Percentiles rank a stretch among this genome's conserved stretches.
Evolutionary conservation across 2,329 filamentous ascomycete genomes (phyloP).

Genomic region (Penicillium brevicompactum): DNA sequence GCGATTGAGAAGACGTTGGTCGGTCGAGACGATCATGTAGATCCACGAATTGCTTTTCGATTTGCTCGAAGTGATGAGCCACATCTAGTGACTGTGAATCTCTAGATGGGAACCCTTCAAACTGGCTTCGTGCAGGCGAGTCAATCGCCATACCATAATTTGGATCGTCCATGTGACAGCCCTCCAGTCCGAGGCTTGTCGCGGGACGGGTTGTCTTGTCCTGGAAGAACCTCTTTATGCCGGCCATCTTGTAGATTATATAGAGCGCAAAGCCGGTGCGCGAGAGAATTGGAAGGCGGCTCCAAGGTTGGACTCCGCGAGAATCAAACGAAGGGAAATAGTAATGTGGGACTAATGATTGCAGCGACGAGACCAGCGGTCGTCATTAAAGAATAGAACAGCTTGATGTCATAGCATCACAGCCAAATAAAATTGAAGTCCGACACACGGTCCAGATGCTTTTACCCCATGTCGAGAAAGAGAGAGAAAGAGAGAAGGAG

Average conservation of each 20-base stretch:
- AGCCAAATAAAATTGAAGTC: slow-evolving; percentile 5
- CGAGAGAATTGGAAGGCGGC: background rate
- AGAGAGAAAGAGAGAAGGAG: slow-evolving; percentile 4
- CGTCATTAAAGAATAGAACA: slow-evolving; percentile 12
- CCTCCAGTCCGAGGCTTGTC: slow-evolving; percentile 11
- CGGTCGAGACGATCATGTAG: slow-evolving; percentile 39
- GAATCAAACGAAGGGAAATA: background rate
- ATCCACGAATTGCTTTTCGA: slow-evolving; percentile 44
- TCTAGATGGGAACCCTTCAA: slow-evolving; percentile 13
- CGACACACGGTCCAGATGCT: slow-evolving; percentile 14
- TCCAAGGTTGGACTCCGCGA: background rate
- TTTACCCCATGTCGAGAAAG: slow-evolving; percentile 4
- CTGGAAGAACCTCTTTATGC: slow-evolving; percentile 37
- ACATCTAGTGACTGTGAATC: slow-evolving; percentile 25
- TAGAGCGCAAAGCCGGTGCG: slow-evolving; percentile 2
- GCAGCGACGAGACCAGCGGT: slow-evolving; percentile 17
- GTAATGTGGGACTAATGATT: slow-evolving; percentile 8
- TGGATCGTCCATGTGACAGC: slow-evolving; percentile 1
- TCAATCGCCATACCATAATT: slow-evolving; percentile 11
- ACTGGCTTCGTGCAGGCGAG: slow-evolving; percentile 12
- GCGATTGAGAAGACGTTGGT: slow-evolving; percentile 29
- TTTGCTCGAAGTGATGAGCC: slow-evolving; percentile 37
- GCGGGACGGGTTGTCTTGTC: slow-evolving; percentile 26
- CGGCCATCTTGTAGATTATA: slow-evolving; percentile 31
- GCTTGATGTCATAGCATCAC: slow-evolving; percentile 20